Percentiles rank a stretch among this genome's conserved stretches.
Conservation (phyloP, 345 rosid species). For the Euphorbia pulcherrima region DNA sequence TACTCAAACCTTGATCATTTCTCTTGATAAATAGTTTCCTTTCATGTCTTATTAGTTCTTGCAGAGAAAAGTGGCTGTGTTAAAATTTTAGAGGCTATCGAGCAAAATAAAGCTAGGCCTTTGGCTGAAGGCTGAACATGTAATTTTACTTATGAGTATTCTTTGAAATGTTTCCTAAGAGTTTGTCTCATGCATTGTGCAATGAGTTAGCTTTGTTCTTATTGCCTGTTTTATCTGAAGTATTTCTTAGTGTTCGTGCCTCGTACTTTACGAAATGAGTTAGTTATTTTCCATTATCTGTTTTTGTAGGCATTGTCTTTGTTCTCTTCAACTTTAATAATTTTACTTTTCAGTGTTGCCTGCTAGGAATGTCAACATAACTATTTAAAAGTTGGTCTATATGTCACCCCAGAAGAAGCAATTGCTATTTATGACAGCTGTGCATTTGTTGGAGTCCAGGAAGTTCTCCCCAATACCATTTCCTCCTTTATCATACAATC, state of each 20-base stretch:
- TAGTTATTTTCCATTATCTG: neutral
- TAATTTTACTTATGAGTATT: slow-evolving; percentile 9
- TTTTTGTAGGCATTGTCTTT: neutral
- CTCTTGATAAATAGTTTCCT: neutral
- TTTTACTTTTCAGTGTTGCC: neutral
- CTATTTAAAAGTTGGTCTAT: slow-evolving; percentile 97
- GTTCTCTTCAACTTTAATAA: neutral
- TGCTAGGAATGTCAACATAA: slow-evolving; percentile 91
- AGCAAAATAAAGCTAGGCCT: slow-evolving; percentile 98
- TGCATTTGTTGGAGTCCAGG: slow-evolving; percentile 97
- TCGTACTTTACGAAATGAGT: neutral
- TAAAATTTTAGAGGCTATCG: slow-evolving; percentile 79
- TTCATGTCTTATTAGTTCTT: slow-evolving; percentile 1
- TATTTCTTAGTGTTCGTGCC: too few relatives aligned
- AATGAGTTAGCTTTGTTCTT: neutral
- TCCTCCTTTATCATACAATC: slow-evolving; percentile 97
- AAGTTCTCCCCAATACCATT: slow-evolving; percentile 97
- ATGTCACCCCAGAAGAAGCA: slow-evolving; percentile 99
- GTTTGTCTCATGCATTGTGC: neutral
- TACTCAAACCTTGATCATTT: slow-evolving; percentile 3
- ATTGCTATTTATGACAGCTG: slow-evolving; percentile 92
- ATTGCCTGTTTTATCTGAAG: neutral
- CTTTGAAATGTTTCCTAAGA: neutral
- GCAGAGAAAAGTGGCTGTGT: neutral
- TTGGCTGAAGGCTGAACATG: slow-evolving; percentile 99